Conservation (phyloP, 1,284 basidiomycete species). For the Golubevia sp. region DNA sequence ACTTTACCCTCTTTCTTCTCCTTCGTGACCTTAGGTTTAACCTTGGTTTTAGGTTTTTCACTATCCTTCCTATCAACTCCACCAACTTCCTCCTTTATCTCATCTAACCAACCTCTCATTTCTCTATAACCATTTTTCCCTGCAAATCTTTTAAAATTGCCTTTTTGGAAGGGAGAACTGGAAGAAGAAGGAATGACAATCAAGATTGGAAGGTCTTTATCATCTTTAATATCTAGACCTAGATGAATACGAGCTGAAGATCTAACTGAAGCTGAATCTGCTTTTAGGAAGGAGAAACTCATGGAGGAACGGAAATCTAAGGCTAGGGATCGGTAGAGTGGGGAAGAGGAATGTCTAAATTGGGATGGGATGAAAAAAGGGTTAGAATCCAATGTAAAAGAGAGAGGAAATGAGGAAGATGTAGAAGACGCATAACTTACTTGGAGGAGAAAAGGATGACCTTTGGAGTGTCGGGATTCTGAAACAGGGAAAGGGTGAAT, state of each 20-base stretch:
- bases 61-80: conserved; percentile 1
- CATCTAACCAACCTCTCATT: conserved; percentile 45
- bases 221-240: conserved; percentile 28
- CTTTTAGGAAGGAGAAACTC: conserved; percentile 44
- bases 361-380: too few species aligned
- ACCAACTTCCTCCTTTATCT: conserved; percentile 22
- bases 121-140: conserved; percentile 45
- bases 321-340: conserved; percentile 54
- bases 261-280: conserved; percentile 33
- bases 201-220: conserved; percentile 37
- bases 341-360: conserved; percentile 33
- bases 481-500: conserved; percentile 2
- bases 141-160: conserved; percentile 29
- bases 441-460: conserved; percentile 55
- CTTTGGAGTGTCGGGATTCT: conserved; percentile 24
- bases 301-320: conserved; percentile 48
- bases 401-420: too few species aligned
- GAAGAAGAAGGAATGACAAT: conserved; percentile 28
- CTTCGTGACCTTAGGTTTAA: conserved; percentile 1
- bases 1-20: conserved; percentile 8
- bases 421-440: conserved; percentile 2
- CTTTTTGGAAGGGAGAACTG: conserved; percentile 19
- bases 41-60: conserved; percentile 17
- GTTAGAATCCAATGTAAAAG: too few species aligned
- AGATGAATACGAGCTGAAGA: conserved; percentile 30